Percentiles rank a stretch among this genome's conserved stretches.
Evolutionary conservation across 1,139 yeast genomes (phyloP).

Genomic region (Zygoascus meyerae): DNA sequence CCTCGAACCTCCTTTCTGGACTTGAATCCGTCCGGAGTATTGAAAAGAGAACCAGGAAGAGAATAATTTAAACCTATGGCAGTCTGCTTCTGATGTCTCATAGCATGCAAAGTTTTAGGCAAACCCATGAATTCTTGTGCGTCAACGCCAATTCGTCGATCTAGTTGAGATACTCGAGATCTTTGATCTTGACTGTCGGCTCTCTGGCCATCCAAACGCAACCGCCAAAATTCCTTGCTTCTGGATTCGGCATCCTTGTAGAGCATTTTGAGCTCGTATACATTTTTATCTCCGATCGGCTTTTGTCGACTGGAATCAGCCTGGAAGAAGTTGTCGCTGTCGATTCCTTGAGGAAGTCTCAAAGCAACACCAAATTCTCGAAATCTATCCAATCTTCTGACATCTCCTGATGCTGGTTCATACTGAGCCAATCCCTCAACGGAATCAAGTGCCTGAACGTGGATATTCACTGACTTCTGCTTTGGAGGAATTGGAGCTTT

Average conservation of each 20-base stretch:
- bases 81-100: slow-evolving; percentile 12
- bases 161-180: neutral
- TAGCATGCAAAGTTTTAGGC: slow-evolving; percentile 2
- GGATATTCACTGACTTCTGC: slow-evolving; percentile 43
- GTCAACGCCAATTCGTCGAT: neutral
- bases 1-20: slow-evolving; percentile 62
- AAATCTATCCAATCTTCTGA: slow-evolving; percentile 46
- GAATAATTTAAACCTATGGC: slow-evolving; percentile 41
- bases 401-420: slow-evolving; percentile 44
- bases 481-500: slow-evolving; percentile 52
- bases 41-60: slow-evolving; percentile 62
- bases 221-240: slow-evolving; percentile 3
- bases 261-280: slow-evolving; percentile 17
- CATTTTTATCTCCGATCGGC: slow-evolving; percentile 18
- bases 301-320: slow-evolving; percentile 17
- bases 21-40: slow-evolving; percentile 69
- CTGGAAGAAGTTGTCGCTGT: slow-evolving; percentile 16
- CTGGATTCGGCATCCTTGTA: slow-evolving; percentile 15
- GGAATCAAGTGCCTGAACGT: slow-evolving; percentile 48
- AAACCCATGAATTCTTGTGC: slow-evolving; percentile 9
- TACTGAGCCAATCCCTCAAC: slow-evolving; percentile 48
- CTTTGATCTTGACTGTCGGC: neutral
- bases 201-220: neutral
- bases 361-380: slow-evolving; percentile 44
- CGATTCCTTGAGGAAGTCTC: slow-evolving; percentile 18